Base-by-base conservation (phyloP, 1,284 basidiomycete genomes). In the Cryptococcus sp. region DNA sequence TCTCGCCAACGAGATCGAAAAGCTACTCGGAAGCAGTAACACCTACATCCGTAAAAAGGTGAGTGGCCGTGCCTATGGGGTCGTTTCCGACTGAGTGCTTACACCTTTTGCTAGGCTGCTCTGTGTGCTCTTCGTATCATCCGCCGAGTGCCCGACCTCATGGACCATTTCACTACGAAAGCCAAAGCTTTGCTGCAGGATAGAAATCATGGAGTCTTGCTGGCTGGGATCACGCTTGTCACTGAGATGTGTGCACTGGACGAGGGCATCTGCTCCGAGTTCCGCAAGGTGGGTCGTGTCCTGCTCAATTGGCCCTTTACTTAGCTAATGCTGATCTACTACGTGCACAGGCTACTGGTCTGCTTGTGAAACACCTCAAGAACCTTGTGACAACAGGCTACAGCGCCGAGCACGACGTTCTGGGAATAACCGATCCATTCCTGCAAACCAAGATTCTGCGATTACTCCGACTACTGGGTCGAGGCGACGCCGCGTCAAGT, bases 11-110 rank as follows among this genome's bases (percentile, higher is more conserved):
- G 96, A 99, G 82, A 90, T 99, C 67, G 95, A 98, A 81, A 97
- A 98, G 81, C 83, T 99, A 7, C 82, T 99, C 63, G 95, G 95
- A 11, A 96, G 93, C 49, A 95, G 91, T 71, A 99, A 99, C 79
- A 93, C 95, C 7, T 99, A 99, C 79, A 97, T 99, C 65, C 90
- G 96, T 57, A 98, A 98, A 79, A 99, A 99, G 87, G 93, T 91
- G 63, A 50, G 81, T 59, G 17, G 39, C 40, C 8, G 41, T 52
- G 23, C 16, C 16, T 42, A n/a, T 19, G 3, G 23, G 27, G 27
- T 35, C n/a, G 6, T 40, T 22, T 11, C 22, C 13, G n/a, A 20
- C 10, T 16, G 8, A 13, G 0, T 52, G 45, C 53, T 57, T 8
- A 55, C 60, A 25, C 23, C 35, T 10, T 11, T 27, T 3, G 53